Conservation (phyloP, 257 asterid genomes). For the Nicotiana benthamiana region DNA sequence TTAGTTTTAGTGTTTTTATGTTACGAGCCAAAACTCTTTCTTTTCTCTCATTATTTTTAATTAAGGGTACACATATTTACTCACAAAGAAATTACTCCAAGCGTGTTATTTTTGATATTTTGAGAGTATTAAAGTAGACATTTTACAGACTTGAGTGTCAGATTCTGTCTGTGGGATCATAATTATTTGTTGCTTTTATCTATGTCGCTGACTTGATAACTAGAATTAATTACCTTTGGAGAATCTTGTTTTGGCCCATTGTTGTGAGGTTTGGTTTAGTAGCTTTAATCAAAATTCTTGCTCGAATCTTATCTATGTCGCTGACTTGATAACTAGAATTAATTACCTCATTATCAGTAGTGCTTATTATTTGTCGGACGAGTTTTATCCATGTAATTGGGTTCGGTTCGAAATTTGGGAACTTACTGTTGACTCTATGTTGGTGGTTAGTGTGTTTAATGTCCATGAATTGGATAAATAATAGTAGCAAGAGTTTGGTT, state of each 20-base stretch:
- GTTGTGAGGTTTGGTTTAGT: conserved; percentile 38
- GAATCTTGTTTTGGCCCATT: conserved; percentile 52
- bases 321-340: too few species aligned
- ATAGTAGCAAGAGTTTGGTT: conserved; percentile 44
- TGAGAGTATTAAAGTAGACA: too few species aligned
- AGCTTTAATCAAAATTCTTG: conserved; percentile 29
- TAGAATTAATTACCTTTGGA: conserved; percentile 18
- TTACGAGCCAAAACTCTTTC: conserved; percentile 29
- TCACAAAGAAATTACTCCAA: background rate
- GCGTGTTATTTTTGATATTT: background rate
- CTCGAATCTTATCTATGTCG: too few species aligned
- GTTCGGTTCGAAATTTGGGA: conserved; percentile 77
- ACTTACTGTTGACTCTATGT: conserved; percentile 59
- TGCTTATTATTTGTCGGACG: conserved; percentile 32
- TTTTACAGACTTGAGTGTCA: background rate
- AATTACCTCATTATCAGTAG: too few species aligned
- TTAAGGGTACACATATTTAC: background rate
- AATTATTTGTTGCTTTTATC: background rate
- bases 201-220: conserved; percentile 8
- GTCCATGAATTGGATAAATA: conserved; percentile 59
- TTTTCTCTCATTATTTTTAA: background rate
- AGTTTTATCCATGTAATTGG: conserved; percentile 67
- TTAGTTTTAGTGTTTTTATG: conserved; percentile 34
- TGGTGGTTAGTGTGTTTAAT: conserved; percentile 62
- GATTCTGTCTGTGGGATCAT: background rate